These are phyloP conservation scores for Diplocarpon mali DNA, from an alignment of 2,329 filamentous ascomycete genomes.

Conservation along the genomic window DNA sequence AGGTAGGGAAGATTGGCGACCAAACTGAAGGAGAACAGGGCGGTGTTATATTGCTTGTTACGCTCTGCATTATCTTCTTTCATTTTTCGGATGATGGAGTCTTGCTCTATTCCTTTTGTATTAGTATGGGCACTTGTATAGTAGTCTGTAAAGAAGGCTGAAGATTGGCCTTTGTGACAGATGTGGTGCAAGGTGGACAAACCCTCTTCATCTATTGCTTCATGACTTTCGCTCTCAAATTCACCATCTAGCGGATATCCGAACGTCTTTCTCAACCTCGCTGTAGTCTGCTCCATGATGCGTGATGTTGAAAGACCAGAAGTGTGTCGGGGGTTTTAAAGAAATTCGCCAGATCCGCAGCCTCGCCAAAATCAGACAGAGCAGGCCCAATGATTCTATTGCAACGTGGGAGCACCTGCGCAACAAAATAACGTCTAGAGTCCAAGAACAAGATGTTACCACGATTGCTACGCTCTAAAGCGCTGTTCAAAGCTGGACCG, in stretches of 20 bases:
- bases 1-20: slow-evolving; percentile 45
- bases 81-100: slow-evolving; percentile 47
- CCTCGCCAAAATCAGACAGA: slow-evolving; percentile 13
- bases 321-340: neutral
- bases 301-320: neutral
- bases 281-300: slow-evolving; percentile 28
- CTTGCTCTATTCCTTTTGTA: slow-evolving; percentile 42
- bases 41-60: slow-evolving; percentile 45
- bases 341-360: neutral
- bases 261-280: slow-evolving; percentile 67
- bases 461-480: slow-evolving; percentile 22
- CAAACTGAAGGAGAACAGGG: slow-evolving; percentile 51
- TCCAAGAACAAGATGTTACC: slow-evolving; percentile 20
- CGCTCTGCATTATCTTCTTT: slow-evolving; percentile 42
- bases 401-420: neutral
- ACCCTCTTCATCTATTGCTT: slow-evolving; percentile 70
- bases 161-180: neutral
- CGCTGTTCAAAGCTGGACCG: slow-evolving; percentile 11
- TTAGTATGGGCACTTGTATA: slow-evolving; percentile 16
- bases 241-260: slow-evolving; percentile 56
- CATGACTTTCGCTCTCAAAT: slow-evolving; percentile 39
- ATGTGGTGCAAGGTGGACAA: slow-evolving; percentile 1
- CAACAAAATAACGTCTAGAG: neutral
- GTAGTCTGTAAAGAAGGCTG: slow-evolving; percentile 3
- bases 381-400: slow-evolving; percentile 7